Percentiles rank a stretch among this genome's conserved stretches.
Conservation (phyloP, 805 yeast genomes). For the Saccharomycopsis capsularis region DNA sequence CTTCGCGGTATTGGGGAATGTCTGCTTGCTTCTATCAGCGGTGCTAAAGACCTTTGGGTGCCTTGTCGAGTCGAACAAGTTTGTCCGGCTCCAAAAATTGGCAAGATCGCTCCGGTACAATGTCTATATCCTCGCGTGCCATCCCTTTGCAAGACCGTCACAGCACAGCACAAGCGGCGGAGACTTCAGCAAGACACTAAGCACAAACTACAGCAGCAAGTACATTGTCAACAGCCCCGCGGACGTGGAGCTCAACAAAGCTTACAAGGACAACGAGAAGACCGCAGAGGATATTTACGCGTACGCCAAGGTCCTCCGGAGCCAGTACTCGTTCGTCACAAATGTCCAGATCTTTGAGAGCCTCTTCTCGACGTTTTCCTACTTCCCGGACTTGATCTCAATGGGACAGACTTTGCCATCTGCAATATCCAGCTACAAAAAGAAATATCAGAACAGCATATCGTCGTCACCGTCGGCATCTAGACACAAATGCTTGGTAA, state of each 20-base stretch:
- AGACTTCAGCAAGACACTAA: not conserved
- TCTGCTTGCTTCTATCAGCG: constrained; percentile 15
- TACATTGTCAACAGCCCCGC: constrained; percentile 4
- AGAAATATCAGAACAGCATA: not conserved
- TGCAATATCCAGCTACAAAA: not conserved
- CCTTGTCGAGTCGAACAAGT: constrained; percentile 7
- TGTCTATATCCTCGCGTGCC: not conserved
- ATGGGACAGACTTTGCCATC: not conserved
- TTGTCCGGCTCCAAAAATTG: constrained; percentile 3
- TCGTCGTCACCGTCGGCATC: not conserved
- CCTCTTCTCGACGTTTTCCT: constrained; percentile 10
- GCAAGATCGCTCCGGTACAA: constrained; percentile 8
- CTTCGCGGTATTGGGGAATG: constrained; percentile 14
- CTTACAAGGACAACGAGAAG: constrained; percentile 7
- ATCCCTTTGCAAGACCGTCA: not conserved
- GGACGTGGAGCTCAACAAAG: constrained; percentile 1
- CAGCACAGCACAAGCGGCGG: not conserved
- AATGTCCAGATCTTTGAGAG: constrained; percentile 14
- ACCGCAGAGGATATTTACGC: not conserved
- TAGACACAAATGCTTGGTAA: not conserved
- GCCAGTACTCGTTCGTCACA: constrained; percentile 17
- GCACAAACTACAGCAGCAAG: constrained; percentile 4
- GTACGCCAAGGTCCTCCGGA: constrained; percentile 13
- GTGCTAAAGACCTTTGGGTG: constrained; percentile 10
- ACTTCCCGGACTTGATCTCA: constrained; percentile 15